These are phyloP conservation scores for Thermochaetoides thermophila DNA, from an alignment of 495 filamentous ascomycete genomes.

Conservation along the genomic window DNA sequence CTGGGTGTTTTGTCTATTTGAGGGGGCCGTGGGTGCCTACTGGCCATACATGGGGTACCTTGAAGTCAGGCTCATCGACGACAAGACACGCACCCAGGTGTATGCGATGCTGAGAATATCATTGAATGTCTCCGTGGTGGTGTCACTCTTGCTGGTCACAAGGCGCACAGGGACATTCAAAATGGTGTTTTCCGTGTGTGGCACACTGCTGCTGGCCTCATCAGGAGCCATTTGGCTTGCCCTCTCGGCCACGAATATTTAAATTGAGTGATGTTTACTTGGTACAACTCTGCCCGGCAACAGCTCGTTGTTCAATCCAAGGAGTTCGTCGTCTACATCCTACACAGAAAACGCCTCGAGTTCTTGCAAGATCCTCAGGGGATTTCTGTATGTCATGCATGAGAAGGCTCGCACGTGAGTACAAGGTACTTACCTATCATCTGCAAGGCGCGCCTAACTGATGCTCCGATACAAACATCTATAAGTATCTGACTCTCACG, in stretches of 20 bases:
- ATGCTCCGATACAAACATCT: no score
- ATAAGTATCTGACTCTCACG: no score
- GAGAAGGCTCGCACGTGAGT: no score
- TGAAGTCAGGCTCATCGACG: slow-evolving; percentile 34
- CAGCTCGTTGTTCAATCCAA: no score
- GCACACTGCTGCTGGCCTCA: slow-evolving; percentile 18
- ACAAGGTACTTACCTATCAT: no score
- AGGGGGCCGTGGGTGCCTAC: slow-evolving; percentile 39
- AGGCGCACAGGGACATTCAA: slow-evolving; percentile 23
- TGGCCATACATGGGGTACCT: slow-evolving; percentile 36
- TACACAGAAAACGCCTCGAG: no score
- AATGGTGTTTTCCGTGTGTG: slow-evolving; percentile 23
- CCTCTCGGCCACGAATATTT: no score
- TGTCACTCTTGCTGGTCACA: slow-evolving; percentile 28
- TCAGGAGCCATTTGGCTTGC: slow-evolving; percentile 1
- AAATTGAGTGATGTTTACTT: neutral
- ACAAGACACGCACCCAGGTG: slow-evolving; percentile 34
- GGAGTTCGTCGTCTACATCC: no score
- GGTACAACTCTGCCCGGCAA: neutral
- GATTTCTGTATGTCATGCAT: no score
- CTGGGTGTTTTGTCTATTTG: slow-evolving; percentile 39
- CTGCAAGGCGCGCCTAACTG: no score
- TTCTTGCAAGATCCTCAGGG: no score
- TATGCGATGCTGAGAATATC: slow-evolving; percentile 39
- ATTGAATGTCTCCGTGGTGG: slow-evolving; percentile 39